Base-by-base conservation (phyloP, 2,329 filamentous ascomycete genomes). In the Ophiostoma perfectum region DNA sequence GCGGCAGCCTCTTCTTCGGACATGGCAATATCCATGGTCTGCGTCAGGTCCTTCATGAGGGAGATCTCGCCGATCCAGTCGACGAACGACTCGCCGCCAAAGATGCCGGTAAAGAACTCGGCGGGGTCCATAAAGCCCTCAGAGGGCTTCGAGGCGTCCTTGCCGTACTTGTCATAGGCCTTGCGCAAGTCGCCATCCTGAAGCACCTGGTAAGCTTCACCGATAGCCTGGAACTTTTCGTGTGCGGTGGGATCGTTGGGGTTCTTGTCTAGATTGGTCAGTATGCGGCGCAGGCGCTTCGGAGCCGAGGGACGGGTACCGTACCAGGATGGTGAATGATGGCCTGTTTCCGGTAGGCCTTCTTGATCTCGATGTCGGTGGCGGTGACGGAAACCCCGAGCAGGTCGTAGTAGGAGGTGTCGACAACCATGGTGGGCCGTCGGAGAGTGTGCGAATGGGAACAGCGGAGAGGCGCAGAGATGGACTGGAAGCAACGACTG, bases 41-140 rank as follows among this genome's bases (percentile, higher is more conserved):
- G 92, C 18, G 94, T 98, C 67, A 99, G 84, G 76, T 99, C 95
- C 82, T 97, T 98, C 91, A 99, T 97, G 69, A 99, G 87, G 66
- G 92, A 95, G 74, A 99, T 97, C 83, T 99, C 95, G 73, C 95
- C 95, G 76, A 99, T 98, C 84, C 95, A 92, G 81, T 99, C 94
- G 70, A 90, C 84, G 76, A 99, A 99, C 12, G 94, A 93, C 74
- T 97, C 94, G 70, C 95, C 95, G 74, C 95, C 95, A 76, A 99
- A 99, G 74, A 99, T 99, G 83, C 93, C 96, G 75, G 91, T 91
- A 81, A 99, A 99, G 85, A 99, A 99, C 80, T 99, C 95, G 72
- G 93, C 86, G 1, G 95, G 95, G 78, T 99, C 95, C 82, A 91
- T 91, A 78, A 99, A 99, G 71, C 95, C 95, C 75, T 92, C 91